Evolutionary conservation across 805 yeast species (phyloP).

Genomic region (Candida khao-thaluensis): DNA sequence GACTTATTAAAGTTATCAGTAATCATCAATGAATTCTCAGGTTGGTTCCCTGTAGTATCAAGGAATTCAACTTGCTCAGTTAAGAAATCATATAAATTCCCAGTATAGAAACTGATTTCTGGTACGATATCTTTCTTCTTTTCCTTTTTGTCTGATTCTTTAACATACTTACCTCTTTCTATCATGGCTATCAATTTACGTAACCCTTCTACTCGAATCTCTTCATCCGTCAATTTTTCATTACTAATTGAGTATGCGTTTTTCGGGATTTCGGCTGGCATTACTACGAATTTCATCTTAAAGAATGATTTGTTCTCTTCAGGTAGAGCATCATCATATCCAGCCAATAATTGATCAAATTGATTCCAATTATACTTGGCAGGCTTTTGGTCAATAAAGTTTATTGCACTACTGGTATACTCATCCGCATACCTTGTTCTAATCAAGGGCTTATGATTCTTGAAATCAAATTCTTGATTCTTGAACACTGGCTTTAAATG

Average conservation of each 20-base stretch:
- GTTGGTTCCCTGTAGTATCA: conserved; percentile 36
- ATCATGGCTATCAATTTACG: conserved; percentile 63
- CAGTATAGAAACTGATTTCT: conserved; percentile 84
- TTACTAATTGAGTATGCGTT: conserved; percentile 47
- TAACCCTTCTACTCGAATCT: conserved; percentile 88
- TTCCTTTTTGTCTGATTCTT: conserved; percentile 21
- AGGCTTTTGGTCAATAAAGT: conserved; percentile 53
- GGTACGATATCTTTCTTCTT: conserved; percentile 53
- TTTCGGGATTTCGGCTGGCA: conserved; percentile 74
- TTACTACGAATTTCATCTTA: conserved; percentile 77
- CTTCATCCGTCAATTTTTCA: conserved; percentile 76
- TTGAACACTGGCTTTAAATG: conserved; percentile 10
- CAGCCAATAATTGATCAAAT: conserved; percentile 88
- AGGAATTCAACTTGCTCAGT: conserved; percentile 44
- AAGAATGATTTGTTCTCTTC: conserved; percentile 54
- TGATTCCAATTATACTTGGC: conserved; percentile 81
- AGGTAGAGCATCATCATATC: conserved; percentile 73
- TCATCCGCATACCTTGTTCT: conserved; percentile 76
- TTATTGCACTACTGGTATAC: conserved; percentile 57
- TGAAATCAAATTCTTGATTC: conserved; percentile 12
- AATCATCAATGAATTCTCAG: conserved; percentile 27
- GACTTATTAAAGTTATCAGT: conserved; percentile 45
- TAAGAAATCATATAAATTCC: conserved; percentile 69
- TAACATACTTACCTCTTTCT: conserved; percentile 52
- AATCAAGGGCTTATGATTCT: conserved; percentile 43